Evolutionary conservation across 1,139 yeast genomes (phyloP).

Genomic region (Blastobotrys elegans): DNA sequence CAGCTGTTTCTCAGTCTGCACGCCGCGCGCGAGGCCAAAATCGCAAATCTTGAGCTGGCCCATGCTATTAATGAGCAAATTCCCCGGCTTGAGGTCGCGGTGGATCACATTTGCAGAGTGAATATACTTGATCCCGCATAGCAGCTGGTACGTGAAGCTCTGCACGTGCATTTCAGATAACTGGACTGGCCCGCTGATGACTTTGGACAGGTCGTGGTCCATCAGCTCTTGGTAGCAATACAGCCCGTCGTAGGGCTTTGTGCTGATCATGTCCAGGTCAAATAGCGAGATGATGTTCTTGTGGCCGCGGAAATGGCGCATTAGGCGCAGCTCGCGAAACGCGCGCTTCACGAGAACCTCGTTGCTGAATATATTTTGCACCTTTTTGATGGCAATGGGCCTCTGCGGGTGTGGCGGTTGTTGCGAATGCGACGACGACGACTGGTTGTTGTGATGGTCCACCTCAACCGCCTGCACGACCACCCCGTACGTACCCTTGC

Average conservation of each 20-base stretch:
- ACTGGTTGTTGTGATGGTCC: slow-evolving; percentile 17
- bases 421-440: not conserved
- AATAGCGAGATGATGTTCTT: slow-evolving; percentile 54
- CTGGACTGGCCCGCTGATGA: slow-evolving; percentile 62
- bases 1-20: slow-evolving; percentile 23
- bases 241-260: slow-evolving; percentile 71
- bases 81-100: slow-evolving; percentile 82
- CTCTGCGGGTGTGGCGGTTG: slow-evolving; percentile 1
- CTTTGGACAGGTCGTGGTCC: slow-evolving; percentile 73
- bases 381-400: slow-evolving; percentile 68
- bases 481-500: slow-evolving; percentile 86
- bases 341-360: slow-evolving; percentile 87
- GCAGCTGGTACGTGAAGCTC: slow-evolving; percentile 67
- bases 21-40: slow-evolving; percentile 83
- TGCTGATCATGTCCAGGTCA: slow-evolving; percentile 64
- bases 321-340: slow-evolving; percentile 75
- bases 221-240: slow-evolving; percentile 81
- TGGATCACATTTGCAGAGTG: slow-evolving; percentile 75
- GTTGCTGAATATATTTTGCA: slow-evolving; percentile 85
- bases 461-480: slow-evolving; percentile 72
- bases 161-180: slow-evolving; percentile 82
- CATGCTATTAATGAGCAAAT: slow-evolving; percentile 64
- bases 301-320: slow-evolving; percentile 84
- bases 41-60: slow-evolving; percentile 79
- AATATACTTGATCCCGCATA: slow-evolving; percentile 75